Percentiles rank a stretch among this genome's conserved stretches.
phyloP scores from a whole-genome alignment of 768 basidiomycete genomes.

The Leccinum ochraceum region DNA sequence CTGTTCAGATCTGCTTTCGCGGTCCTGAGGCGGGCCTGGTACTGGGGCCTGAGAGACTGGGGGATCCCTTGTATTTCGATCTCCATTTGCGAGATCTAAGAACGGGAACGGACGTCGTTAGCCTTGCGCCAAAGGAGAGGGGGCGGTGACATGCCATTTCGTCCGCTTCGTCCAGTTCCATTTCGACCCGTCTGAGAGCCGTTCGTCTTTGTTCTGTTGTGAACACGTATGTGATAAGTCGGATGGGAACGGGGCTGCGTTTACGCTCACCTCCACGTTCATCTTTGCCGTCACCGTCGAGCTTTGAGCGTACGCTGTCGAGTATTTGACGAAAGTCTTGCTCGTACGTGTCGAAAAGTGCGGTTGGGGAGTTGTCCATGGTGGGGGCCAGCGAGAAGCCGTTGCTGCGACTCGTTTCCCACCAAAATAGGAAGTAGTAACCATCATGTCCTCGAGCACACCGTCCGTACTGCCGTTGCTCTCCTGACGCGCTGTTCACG shows the following conservation, averaged over 20 bases:
- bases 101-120: background rate
- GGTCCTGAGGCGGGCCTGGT: constrained; percentile 70
- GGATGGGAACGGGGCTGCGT: background rate
- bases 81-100: constrained; percentile 97
- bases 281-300: constrained; percentile 68
- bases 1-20: constrained; percentile 75
- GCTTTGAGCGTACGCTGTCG: constrained; percentile 70
- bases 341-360: constrained; percentile 90
- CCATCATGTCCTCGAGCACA: constrained; percentile 38
- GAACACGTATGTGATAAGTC: constrained; percentile 2
- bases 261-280: constrained; percentile 63
- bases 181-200: constrained; percentile 79
- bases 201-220: constrained; percentile 77
- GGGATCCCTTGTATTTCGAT: constrained; percentile 96
- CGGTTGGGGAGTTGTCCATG: constrained; percentile 84
- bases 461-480: constrained; percentile 23
- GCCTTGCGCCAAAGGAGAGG: background rate
- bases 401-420: constrained; percentile 20
- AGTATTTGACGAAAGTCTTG: constrained; percentile 88
- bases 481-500: constrained; percentile 2
- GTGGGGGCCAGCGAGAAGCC: background rate
- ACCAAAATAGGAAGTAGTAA: constrained; percentile 29
- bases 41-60: constrained; percentile 75
- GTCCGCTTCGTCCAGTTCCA: constrained; percentile 97
- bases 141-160: constrained; percentile 70